Percentiles rank a stretch among this genome's conserved stretches.
phyloP scores from a whole-genome alignment of 2,329 filamentous ascomycete genomes.

The Cytospora schulzeri region DNA sequence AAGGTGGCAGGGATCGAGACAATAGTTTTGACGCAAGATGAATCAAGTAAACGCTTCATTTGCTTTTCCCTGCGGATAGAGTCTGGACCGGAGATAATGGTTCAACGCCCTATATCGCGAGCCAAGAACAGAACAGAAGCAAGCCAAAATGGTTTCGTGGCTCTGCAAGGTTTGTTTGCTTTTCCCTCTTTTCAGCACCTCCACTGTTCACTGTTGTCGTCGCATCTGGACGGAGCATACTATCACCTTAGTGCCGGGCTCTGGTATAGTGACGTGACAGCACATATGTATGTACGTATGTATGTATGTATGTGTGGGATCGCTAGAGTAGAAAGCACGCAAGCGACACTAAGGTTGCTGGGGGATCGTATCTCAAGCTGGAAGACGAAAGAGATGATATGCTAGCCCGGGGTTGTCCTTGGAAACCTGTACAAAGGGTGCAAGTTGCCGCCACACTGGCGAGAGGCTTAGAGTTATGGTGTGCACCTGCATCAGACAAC shows the following conservation, averaged over 20 bases:
- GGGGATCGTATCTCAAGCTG: not conserved
- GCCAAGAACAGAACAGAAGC: slow-evolving; percentile 9
- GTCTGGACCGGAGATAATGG: not conserved
- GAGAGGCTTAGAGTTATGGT: not conserved
- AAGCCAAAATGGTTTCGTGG: slow-evolving; percentile 1
- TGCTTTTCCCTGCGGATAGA: slow-evolving; percentile 4
- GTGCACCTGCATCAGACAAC: not conserved
- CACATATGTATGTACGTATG: not conserved
- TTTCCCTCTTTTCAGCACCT: not conserved
- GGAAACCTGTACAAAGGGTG: not conserved
- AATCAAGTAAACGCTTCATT: not conserved
- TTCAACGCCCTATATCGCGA: not conserved
- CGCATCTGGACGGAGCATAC: not conserved
- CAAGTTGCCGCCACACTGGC: not conserved
- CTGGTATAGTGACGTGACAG: not conserved
- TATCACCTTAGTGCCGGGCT: too few relatives aligned
- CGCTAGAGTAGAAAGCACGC: not conserved
- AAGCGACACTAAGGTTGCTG: not conserved
- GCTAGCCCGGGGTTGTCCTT: not conserved
- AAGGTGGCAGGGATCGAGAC: not conserved
- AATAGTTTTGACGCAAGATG: slow-evolving; percentile 1
- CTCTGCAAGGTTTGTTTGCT: not conserved
- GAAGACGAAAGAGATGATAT: not conserved
- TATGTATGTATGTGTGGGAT: too few relatives aligned
- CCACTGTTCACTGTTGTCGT: too few relatives aligned